Percentiles rank a stretch among this genome's conserved stretches.
Evolutionary conservation across 306 rosid genomes (phyloP).

Genomic region (Fagus crenata): DNA sequence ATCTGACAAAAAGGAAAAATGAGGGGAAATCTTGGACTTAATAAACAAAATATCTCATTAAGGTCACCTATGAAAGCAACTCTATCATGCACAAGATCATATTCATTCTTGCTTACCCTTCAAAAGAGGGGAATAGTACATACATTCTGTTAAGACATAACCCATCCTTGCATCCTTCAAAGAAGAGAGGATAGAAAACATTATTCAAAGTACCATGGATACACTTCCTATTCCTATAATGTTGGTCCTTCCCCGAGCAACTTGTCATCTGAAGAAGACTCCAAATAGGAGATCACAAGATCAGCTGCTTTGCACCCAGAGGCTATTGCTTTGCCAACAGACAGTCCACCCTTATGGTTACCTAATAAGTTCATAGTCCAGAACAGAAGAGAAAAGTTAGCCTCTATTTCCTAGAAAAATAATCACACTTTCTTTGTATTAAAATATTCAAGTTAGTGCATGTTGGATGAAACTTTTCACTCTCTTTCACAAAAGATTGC

Average conservation of each 20-base stretch:
- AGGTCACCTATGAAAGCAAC: background rate
- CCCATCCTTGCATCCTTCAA: constrained; percentile 18
- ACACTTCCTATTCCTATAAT: constrained; percentile 15
- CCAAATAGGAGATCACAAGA: constrained; percentile 74
- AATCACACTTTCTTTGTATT: too few relatives aligned
- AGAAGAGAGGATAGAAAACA: constrained; percentile 11
- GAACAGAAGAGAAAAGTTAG: background rate
- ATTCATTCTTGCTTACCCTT: background rate
- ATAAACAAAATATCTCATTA: background rate
- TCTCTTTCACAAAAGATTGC: too few relatives aligned
- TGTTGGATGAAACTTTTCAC: too few relatives aligned
- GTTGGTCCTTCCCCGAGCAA: constrained; percentile 27
- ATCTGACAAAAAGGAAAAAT: background rate
- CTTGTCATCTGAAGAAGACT: constrained; percentile 48
- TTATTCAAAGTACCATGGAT: constrained; percentile 16
- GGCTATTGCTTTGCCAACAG: constrained; percentile 83
- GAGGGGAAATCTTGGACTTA: background rate
- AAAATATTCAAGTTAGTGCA: too few relatives aligned
- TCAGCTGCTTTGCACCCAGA: constrained; percentile 96
- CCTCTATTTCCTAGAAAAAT: too few relatives aligned
- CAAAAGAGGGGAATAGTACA: constrained; percentile 12
- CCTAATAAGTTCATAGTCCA: constrained; percentile 39
- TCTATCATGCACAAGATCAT: background rate
- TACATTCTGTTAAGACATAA: constrained; percentile 2
- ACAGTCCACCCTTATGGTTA: constrained; percentile 78